These are phyloP conservation scores for Cytospora mali DNA, from an alignment of 2,329 filamentous ascomycete species.

Conservation along the genomic window DNA sequence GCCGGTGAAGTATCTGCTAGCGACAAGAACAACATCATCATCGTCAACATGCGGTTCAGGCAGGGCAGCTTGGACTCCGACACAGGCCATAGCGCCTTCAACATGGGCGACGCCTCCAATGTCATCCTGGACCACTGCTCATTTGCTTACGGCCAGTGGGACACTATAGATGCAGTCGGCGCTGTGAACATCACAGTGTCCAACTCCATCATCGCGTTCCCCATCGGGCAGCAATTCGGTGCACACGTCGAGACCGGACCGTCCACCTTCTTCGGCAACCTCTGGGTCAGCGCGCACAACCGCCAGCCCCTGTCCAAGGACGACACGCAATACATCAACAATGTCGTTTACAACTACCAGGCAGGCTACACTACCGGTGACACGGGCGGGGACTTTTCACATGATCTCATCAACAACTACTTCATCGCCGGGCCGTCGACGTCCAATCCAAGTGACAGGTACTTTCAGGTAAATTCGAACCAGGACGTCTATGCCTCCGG, in stretches of 20 bases:
- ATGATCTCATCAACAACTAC: constrained; percentile 48
- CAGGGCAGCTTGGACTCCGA: constrained; percentile 43
- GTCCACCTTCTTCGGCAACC: constrained; percentile 46
- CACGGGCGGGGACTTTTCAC: constrained; percentile 29
- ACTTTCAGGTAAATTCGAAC: constrained; percentile 44
- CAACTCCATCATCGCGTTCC: constrained; percentile 48
- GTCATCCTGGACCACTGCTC: constrained; percentile 51
- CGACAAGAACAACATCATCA: constrained; percentile 37
- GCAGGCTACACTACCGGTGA: constrained; percentile 38
- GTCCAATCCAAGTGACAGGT: constrained; percentile 42
- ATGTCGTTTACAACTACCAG: constrained; percentile 50
- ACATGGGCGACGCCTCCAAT: constrained; percentile 45
- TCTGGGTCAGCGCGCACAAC: constrained; percentile 51
- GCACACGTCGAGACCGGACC: constrained; percentile 46
- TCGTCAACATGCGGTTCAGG: constrained; percentile 47
- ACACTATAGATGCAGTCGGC: constrained; percentile 43
- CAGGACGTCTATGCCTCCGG: constrained; percentile 46
- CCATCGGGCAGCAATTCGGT: constrained; percentile 47
- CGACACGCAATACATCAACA: constrained; percentile 48
- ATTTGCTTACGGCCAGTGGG: constrained; percentile 47
- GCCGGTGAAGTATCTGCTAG: constrained; percentile 32
- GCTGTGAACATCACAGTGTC: constrained; percentile 48
- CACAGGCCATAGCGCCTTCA: constrained; percentile 47
- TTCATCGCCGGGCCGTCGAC: constrained; percentile 48
- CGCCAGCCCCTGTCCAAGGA: constrained; percentile 50